Conservation (phyloP, 2,329 filamentous ascomycete genomes). For the Colletotrichum noveboracense region DNA sequence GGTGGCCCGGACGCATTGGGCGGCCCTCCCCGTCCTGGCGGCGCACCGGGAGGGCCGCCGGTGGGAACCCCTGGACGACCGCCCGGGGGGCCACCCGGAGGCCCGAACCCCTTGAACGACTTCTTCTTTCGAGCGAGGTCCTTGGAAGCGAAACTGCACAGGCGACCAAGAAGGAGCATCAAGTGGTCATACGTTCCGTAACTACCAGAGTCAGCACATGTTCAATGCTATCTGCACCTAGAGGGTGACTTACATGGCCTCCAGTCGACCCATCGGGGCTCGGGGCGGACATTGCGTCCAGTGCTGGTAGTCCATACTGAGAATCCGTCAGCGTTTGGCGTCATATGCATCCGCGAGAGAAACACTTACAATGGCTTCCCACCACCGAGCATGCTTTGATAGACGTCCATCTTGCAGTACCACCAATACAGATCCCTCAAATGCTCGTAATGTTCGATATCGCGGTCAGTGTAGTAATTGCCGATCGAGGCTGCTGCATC, state of each 20-base stretch:
- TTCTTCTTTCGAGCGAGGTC: constrained; percentile 82
- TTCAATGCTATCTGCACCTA: not conserved
- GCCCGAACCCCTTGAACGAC: constrained; percentile 63
- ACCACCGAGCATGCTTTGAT: constrained; percentile 88
- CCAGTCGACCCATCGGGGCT: constrained; percentile 76
- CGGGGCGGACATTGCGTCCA: constrained; percentile 92
- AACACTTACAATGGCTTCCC: constrained; percentile 80
- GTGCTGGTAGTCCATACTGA: constrained; percentile 76
- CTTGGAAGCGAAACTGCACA: constrained; percentile 78
- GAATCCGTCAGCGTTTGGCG: constrained; percentile 25
- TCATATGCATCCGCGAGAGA: not conserved
- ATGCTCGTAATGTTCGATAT: constrained; percentile 81
- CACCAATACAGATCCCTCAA: constrained; percentile 93
- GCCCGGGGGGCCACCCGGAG: not conserved
- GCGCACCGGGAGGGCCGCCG: constrained; percentile 42
- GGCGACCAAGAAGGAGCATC: constrained; percentile 78
- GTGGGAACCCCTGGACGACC: constrained; percentile 58
- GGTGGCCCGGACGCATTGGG: constrained; percentile 21
- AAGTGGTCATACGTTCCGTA: constrained; percentile 92
- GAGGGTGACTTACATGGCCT: constrained; percentile 65
- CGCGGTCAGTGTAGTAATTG: constrained; percentile 54
- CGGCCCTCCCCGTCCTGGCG: constrained; percentile 32
- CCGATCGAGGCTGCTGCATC: constrained; percentile 21
- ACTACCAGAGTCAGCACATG: constrained; percentile 45
- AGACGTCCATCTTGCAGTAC: constrained; percentile 93